A percentile compares a stretch with the other conserved stretches of the same genome.
These are phyloP conservation scores for Mycena rebaudengoi DNA, from an alignment of 768 basidiomycete genomes.

Conservation along the genomic window DNA sequence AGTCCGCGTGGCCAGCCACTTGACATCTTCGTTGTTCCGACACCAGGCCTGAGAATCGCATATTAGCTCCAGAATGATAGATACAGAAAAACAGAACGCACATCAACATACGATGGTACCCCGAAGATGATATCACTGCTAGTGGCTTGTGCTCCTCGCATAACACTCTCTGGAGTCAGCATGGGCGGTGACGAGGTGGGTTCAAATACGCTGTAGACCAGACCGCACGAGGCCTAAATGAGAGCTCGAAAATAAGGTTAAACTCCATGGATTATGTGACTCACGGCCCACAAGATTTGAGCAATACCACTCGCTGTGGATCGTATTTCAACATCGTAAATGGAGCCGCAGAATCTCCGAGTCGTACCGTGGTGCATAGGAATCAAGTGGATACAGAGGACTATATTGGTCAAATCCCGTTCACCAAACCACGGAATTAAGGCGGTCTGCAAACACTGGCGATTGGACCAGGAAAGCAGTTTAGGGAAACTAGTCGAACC, in stretches of 20 bases:
- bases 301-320: conserved; percentile 29
- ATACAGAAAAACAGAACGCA: no score
- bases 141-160: no score
- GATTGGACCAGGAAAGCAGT: no score
- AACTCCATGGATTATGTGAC: not conserved
- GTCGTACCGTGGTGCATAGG: conserved; percentile 37
- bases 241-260: not conserved
- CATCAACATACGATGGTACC: no score
- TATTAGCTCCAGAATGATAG: no score
- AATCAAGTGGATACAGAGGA: conserved; percentile 27
- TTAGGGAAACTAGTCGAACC: no score
- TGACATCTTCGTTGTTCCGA: conserved; percentile 21
- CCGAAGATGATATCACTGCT: no score
- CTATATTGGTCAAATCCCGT: conserved; percentile 31
- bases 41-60: not conserved
- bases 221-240: conserved; percentile 32
- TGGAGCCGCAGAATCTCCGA: no score
- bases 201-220: no score
- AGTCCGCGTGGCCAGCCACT: conserved; percentile 41
- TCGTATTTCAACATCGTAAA: not conserved
- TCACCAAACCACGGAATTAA: conserved; percentile 30
- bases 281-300: conserved; percentile 34
- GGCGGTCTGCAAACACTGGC: no score
- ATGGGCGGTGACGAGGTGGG: no score
- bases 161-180: no score